Evolutionary conservation across 2,329 filamentous ascomycete genomes (phyloP), one percentile per base, ranked within the genome.

Genomic region (Ophidiomyces ophidiicola): DNA sequence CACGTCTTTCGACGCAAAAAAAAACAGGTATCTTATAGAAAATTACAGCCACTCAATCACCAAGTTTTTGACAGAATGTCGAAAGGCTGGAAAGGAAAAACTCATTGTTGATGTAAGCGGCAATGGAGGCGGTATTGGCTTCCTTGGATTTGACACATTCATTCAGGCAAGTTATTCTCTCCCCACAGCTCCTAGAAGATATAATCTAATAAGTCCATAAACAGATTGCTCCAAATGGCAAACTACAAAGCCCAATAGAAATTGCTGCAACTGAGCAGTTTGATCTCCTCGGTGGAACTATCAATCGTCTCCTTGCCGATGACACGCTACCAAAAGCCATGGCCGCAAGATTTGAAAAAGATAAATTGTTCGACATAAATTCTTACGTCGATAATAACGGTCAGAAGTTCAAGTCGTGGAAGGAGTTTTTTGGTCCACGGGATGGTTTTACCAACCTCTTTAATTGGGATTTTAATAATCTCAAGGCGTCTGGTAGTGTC

Each of bases 31-130:
- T n/a, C n/a, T n/a, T n/a, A n/a, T 32, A 12, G 19, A 19, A 3
- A 12, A 42, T 18, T 69, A 63, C 43, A 59, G 63, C 34, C 50
- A 58, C 38, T 48, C 56, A 0, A 56, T 67, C 41, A 51, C 62
- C 6, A 44, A 58, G 4, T 69, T 76, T 46, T 60, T 78, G 12
- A 56, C 61, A 0, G 56, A 61, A 26, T 66, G 66, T 10, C 63
- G 65, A 29, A 45, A 53, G 1, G 59, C 61, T 1, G 63, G 66
- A 1, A 76, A 76, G 51, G 71, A 62, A 10, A 76, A 72, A 52
- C 61, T 82, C 4, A 63, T 82, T 21, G 70, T 82, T 42, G 79
- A 82, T 46, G 51, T 82, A 5, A 67, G 70, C 3, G 66, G 62
- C 1, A 83, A 82, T 47, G 62, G 62, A 0, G 78, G 78, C 30